phyloP scores from a whole-genome alignment of 2,329 filamentous ascomycete genomes.

The Chalaropsis thielavioides region DNA sequence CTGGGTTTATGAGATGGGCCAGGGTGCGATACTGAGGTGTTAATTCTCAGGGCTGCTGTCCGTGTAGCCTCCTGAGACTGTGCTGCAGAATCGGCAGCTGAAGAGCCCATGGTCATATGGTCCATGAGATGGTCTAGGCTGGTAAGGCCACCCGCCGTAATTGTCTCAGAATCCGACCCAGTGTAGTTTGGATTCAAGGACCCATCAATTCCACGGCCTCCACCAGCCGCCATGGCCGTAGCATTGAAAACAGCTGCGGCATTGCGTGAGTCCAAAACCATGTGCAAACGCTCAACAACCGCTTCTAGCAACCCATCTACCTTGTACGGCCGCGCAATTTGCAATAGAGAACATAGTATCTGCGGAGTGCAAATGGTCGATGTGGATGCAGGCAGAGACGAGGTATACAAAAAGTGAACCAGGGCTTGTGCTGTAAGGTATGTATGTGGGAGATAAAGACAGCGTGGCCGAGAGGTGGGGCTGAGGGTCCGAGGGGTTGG shows the following conservation, averaged over 20 bases:
- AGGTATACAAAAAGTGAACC: slow-evolving; percentile 87
- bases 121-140: slow-evolving; percentile 12
- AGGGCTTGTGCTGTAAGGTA: slow-evolving; percentile 78
- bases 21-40: slow-evolving; percentile 29
- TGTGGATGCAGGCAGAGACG: slow-evolving; percentile 60
- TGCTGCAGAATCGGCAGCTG: background rate
- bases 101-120: slow-evolving; percentile 8
- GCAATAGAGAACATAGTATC: slow-evolving; percentile 85
- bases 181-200: slow-evolving; percentile 47
- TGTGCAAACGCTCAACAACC: slow-evolving; percentile 78
- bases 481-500: slow-evolving; percentile 43
- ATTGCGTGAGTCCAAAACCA: slow-evolving; percentile 80
- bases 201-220: slow-evolving; percentile 67
- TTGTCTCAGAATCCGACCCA: slow-evolving; percentile 29
- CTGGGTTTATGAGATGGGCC: slow-evolving; percentile 24
- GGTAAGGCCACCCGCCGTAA: slow-evolving; percentile 17
- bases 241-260: slow-evolving; percentile 96
- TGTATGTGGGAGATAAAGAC: slow-evolving; percentile 86
- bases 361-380: slow-evolving; percentile 82
- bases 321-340: slow-evolving; percentile 84
- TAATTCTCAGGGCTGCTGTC: slow-evolving; percentile 33
- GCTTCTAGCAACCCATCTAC: slow-evolving; percentile 86
- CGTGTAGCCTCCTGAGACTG: slow-evolving; percentile 22
- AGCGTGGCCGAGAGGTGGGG: slow-evolving; percentile 58
- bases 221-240: slow-evolving; percentile 91